Evolutionary conservation across 441 rosid species (phyloP).

Genomic region (Cnidoscolus chayamansa): DNA sequence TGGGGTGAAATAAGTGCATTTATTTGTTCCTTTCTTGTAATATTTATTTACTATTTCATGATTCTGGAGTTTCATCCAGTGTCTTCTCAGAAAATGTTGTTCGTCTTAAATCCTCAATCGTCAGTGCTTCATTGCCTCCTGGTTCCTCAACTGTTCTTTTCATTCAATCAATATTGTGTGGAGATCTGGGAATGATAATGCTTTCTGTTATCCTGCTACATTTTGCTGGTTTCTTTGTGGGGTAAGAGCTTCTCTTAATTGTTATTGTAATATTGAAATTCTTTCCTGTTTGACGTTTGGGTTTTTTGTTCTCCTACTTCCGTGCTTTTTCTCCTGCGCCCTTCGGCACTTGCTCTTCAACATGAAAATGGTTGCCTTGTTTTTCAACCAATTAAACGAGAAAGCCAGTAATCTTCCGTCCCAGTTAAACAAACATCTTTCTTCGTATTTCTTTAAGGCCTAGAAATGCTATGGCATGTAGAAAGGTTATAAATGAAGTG

Average conservation of each 20-base stretch:
- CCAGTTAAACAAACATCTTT: neutral
- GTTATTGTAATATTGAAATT: neutral
- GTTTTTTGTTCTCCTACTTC: neutral
- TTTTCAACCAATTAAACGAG: neutral
- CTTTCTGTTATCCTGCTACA: constrained; percentile 54
- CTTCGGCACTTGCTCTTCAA: neutral
- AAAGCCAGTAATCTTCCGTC: neutral
- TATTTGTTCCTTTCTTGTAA: neutral
- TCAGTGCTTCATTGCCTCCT: constrained; percentile 32
- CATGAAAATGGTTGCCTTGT: neutral
- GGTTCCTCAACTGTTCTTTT: constrained; percentile 32
- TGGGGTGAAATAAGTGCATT: neutral
- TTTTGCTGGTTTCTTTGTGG: constrained; percentile 54
- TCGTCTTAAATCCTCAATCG: constrained; percentile 44
- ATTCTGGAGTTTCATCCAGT: constrained; percentile 27
- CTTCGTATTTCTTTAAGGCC: no score
- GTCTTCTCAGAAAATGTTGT: constrained; percentile 58
- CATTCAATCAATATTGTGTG: constrained; percentile 36
- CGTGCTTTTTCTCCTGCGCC: neutral
- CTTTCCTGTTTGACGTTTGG: neutral
- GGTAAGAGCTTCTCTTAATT: constrained; percentile 35
- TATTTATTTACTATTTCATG: neutral
- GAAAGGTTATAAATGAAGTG: no score
- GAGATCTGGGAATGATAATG: constrained; percentile 45
- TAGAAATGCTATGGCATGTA: no score